Conservation (phyloP, 2,329 filamentous ascomycete genomes). For the Neofusicoccum cordaticola region DNA sequence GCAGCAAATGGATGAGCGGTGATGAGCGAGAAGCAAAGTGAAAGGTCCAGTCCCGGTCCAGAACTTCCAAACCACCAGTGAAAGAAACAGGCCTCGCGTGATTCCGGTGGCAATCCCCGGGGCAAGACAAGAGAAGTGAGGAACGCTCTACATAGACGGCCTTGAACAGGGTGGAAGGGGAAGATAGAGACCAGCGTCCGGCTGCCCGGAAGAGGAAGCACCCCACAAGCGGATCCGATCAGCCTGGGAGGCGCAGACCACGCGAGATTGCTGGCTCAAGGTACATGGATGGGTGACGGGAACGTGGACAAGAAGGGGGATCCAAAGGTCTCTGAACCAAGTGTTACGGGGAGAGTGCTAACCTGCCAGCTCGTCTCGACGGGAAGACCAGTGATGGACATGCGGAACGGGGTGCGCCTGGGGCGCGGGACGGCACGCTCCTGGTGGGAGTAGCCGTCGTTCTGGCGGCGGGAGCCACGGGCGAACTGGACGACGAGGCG, state of each 20-base stretch:
- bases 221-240: slow-evolving; percentile 14
- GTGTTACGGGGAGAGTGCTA: slow-evolving; percentile 61
- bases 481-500: slow-evolving; percentile 98
- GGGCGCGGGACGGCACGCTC: slow-evolving; percentile 74
- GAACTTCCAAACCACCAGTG: slow-evolving; percentile 16
- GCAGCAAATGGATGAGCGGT: slow-evolving; percentile 29
- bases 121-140: slow-evolving; percentile 10
- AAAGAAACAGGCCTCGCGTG: slow-evolving; percentile 16
- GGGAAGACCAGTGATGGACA: slow-evolving; percentile 96
- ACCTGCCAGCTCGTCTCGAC: slow-evolving; percentile 99
- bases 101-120: slow-evolving; percentile 10
- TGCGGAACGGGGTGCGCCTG: slow-evolving; percentile 89
- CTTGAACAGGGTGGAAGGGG: slow-evolving; percentile 10
- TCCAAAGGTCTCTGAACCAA: slow-evolving; percentile 40
- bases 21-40: slow-evolving; percentile 25
- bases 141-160: not conserved
- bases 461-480: slow-evolving; percentile 73
- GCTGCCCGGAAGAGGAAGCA: slow-evolving; percentile 13
- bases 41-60: slow-evolving; percentile 16
- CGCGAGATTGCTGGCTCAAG: slow-evolving; percentile 13
- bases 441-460: slow-evolving; percentile 60
- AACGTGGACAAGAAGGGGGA: slow-evolving; percentile 15
- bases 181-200: slow-evolving; percentile 13
- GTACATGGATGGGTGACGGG: slow-evolving; percentile 12
- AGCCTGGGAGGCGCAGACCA: slow-evolving; percentile 10